phyloP scores from a whole-genome alignment of 2,329 filamentous ascomycete species.

The Pyrenochaeta sp. region DNA sequence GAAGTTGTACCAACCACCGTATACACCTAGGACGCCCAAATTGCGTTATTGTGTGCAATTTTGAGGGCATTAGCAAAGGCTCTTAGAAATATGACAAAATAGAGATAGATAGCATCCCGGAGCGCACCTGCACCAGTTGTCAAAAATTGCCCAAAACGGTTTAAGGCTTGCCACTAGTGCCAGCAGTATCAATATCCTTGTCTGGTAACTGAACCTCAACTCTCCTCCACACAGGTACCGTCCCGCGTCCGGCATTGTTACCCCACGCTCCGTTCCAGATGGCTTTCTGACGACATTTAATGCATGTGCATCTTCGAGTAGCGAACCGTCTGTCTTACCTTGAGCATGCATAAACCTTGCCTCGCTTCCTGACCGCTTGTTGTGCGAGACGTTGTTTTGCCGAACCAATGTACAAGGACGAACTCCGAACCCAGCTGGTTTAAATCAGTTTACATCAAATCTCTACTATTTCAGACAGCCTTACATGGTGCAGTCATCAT shows the following conservation, averaged over 20 bases:
- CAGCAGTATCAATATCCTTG: conserved; percentile 29
- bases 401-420: conserved; percentile 6
- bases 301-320: conserved; percentile 3
- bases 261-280: conserved; percentile 23
- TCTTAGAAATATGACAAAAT: conserved; percentile 28
- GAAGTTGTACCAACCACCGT: conserved; percentile 25
- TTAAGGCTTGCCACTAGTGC: conserved; percentile 26
- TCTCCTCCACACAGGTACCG: conserved; percentile 20
- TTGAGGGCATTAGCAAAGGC: conserved; percentile 22
- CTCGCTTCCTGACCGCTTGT: conserved; percentile 10
- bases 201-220: conserved; percentile 27
- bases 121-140: conserved; percentile 30
- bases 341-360: background rate
- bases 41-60: conserved; percentile 5
- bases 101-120: conserved; percentile 31
- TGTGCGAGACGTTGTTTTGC: conserved; percentile 8
- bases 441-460: conserved; percentile 15
- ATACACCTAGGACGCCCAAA: conserved; percentile 15
- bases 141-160: conserved; percentile 28
- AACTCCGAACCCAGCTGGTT: conserved; percentile 4
- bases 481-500: conserved; percentile 20
- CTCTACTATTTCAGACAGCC: conserved; percentile 8
- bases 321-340: conserved; percentile 2
- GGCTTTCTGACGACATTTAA: conserved; percentile 10
- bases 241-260: conserved; percentile 15